phyloP scores from a whole-genome alignment of 164 flowering plant genomes.

The Nymphaea colorata region DNA sequence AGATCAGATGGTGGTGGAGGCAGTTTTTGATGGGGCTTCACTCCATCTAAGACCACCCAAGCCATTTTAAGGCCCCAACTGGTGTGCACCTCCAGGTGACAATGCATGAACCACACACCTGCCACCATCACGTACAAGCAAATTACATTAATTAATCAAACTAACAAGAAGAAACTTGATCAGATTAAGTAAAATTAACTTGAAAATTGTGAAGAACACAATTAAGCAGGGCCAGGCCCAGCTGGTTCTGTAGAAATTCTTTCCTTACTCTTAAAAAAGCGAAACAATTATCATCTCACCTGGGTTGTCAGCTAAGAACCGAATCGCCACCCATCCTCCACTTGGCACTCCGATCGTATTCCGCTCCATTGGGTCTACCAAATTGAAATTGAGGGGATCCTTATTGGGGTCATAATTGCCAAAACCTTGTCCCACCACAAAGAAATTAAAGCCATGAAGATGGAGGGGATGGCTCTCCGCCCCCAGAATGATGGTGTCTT shows the following conservation, averaged over 20 bases:
- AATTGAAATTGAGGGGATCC: slow-evolving; percentile 6
- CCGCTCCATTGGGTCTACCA: slow-evolving; percentile 6
- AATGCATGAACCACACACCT: slow-evolving; percentile 70
- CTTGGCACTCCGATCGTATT: slow-evolving; percentile 5
- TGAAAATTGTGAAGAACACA: too few species aligned
- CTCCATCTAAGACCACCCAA: slow-evolving; percentile 43
- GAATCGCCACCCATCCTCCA: slow-evolving; percentile 7
- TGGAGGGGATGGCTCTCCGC: slow-evolving; percentile 9
- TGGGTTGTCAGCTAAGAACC: slow-evolving; percentile 7
- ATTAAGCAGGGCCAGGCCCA: too few species aligned
- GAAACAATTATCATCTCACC: background rate
- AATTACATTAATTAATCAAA: background rate
- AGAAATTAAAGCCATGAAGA: slow-evolving; percentile 11
- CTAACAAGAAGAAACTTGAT: too few species aligned
- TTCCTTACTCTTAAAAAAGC: too few species aligned
- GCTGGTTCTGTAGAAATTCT: too few species aligned
- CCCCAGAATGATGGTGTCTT: slow-evolving; percentile 5
- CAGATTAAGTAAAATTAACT: too few species aligned
- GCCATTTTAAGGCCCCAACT: slow-evolving; percentile 59
- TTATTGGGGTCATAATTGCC: slow-evolving; percentile 7
- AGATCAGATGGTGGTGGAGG: slow-evolving; percentile 50
- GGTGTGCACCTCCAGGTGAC: slow-evolving; percentile 44
- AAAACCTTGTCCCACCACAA: slow-evolving; percentile 7
- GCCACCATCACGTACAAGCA: background rate
- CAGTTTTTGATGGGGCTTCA: slow-evolving; percentile 32